phyloP scores from a whole-genome alignment of 805 yeast species.

The Candida lessepsii region DNA sequence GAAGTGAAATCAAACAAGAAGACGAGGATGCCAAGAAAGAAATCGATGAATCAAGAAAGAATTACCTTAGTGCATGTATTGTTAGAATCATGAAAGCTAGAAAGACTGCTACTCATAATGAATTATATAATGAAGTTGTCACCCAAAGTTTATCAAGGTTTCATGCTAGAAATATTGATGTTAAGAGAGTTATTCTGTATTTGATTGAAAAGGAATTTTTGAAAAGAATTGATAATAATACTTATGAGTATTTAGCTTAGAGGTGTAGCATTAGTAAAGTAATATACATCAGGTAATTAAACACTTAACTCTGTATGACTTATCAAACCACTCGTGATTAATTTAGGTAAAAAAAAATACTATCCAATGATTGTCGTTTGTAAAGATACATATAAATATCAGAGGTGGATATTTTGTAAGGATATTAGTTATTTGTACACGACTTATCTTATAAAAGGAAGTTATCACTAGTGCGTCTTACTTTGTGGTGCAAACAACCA shows the following conservation, averaged over 20 bases:
- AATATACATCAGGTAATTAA: no score
- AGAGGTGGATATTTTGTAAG: no score
- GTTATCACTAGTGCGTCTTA: no score
- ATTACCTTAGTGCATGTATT: slow-evolving; percentile 86
- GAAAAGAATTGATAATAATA: slow-evolving; percentile 69
- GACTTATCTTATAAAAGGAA: no score
- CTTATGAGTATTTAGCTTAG: slow-evolving; percentile 79
- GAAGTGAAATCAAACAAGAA: slow-evolving; percentile 57
- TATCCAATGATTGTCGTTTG: no score
- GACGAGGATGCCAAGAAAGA: slow-evolving; percentile 74
- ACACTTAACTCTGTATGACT: no score
- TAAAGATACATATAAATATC: no score
- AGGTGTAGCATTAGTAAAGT: not conserved
- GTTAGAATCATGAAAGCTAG: slow-evolving; percentile 97
- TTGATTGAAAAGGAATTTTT: slow-evolving; percentile 85
- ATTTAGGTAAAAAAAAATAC: no score
- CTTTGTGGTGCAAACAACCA: no score
- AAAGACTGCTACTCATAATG: slow-evolving; percentile 73
- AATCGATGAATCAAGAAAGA: slow-evolving; percentile 81
- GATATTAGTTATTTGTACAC: no score
- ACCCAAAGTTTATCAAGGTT: slow-evolving; percentile 82
- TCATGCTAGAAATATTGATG: slow-evolving; percentile 80
- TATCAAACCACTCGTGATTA: no score
- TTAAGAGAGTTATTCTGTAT: slow-evolving; percentile 80
- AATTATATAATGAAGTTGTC: slow-evolving; percentile 81